Conservation (phyloP, 2,329 filamentous ascomycete genomes). For the Aureobasidium sp. region DNA sequence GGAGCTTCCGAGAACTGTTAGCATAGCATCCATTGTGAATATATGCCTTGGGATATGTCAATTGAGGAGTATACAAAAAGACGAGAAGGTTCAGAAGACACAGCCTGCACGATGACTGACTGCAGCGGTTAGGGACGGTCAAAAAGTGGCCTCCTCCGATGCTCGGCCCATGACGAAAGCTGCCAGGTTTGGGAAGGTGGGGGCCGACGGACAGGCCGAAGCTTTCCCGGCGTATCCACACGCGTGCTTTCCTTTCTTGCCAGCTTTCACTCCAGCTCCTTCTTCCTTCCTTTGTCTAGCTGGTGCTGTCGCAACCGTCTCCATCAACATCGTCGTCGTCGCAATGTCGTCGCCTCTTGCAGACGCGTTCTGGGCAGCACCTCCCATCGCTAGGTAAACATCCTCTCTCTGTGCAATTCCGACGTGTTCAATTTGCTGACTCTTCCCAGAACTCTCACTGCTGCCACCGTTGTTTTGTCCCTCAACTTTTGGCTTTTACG, state of each 20-base stretch:
- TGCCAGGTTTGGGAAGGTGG: background rate
- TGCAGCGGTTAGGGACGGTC: background rate
- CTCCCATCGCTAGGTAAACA: slow-evolving; percentile 57
- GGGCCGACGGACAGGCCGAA: background rate
- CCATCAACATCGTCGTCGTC: slow-evolving; percentile 17
- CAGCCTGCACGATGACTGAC: slow-evolving; percentile 16
- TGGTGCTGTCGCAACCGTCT: slow-evolving; percentile 13
- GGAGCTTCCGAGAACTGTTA: slow-evolving; percentile 18
- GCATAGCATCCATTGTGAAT: slow-evolving; percentile 32
- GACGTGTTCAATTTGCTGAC: slow-evolving; percentile 33
- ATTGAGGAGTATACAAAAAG: slow-evolving; percentile 2
- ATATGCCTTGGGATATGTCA: background rate
- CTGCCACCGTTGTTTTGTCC: slow-evolving; percentile 55
- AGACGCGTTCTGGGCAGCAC: slow-evolving; percentile 57
- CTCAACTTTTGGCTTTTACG: slow-evolving; percentile 47
- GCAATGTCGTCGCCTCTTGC: slow-evolving; percentile 22
- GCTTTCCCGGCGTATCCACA: slow-evolving; percentile 3
- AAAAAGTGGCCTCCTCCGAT: slow-evolving; percentile 1
- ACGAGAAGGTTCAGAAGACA: background rate
- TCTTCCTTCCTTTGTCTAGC: background rate
- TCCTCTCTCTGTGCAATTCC: slow-evolving; percentile 12
- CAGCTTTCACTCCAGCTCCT: slow-evolving; percentile 5
- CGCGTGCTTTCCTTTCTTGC: slow-evolving; percentile 4
- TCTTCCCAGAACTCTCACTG: slow-evolving; percentile 57
- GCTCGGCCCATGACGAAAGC: background rate